Base-by-base conservation (phyloP, 2,329 filamentous ascomycete species). In the Parafenestella ontariensis region DNA sequence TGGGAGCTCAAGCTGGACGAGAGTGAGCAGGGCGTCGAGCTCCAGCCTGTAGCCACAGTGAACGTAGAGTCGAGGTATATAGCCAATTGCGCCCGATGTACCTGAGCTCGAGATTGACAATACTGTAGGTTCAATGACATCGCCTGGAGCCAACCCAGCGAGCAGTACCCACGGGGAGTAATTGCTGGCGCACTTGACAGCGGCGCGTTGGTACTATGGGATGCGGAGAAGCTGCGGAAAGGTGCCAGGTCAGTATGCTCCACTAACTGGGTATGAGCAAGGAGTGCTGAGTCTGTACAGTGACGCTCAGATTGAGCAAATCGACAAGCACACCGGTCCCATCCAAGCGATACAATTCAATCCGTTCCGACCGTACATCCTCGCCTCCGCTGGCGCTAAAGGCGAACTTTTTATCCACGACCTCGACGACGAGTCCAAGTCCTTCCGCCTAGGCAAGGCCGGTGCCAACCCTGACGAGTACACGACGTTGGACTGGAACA, bases 311-410 rank as follows among this genome's bases (percentile, higher is more conserved):
- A 88, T 98, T 69, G 92, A 92, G 63, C 87, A 90, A 73, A 92
- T 91, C 28, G 88, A 88, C 46, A 96, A 97, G 78, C 95, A 99
- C 77, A 92, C 86, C 43, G 95, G 94, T 20, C 86, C 94, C 17
- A 93, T 97, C 78, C 97, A 97, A 79, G 87, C 95, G 24, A 82
- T 99, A 58, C 93, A 99, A 76, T 99, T 98, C 85, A 99, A 99
- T 78, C 92, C 94, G 10, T 85, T 92, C 77, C 89, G 93, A 74
- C 88, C 92, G 24, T 92, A 97, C 71, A 89, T 98, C 54, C 84
- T 99, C 42, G 94, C 95, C 41, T 96, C 93, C 3, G 94, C 91
- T 53, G 95, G 95, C 63, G 88, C 91, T 58, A 97, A 97, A 78
- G 95, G 95, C 73, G 95, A 99, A 79, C 87, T 99, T 36, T 99